Evolutionary conservation across 345 rosid genomes (phyloP), one percentile per base, ranked within the genome.

Genomic region (Bretschneidera sinensis): DNA sequence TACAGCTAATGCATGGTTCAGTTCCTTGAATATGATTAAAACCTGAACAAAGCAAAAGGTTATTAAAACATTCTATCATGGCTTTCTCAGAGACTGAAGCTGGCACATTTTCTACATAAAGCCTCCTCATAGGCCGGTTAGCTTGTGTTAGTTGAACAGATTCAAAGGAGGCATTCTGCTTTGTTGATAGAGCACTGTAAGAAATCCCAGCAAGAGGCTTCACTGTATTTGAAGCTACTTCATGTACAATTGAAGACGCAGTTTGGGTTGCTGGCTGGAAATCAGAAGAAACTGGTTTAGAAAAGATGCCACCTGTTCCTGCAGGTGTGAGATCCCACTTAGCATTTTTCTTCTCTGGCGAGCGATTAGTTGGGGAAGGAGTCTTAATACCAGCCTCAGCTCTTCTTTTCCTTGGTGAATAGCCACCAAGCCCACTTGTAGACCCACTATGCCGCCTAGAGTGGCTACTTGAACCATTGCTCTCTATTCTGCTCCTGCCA

Each of bases 321-420:
- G 71, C 45, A 21, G 91, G 88, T 55, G 81, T 70, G 66, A 83
- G 72, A 82, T 90, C 97, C 99, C 96, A 88, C 64, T 82, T 89
- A 52, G 83, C 96, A 71, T 55, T 54, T 80, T 78, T 86, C 75
- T 84, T 86, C 76, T 85, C 95, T 8, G 89, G 83, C 15, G 91
- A 79, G 51, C 67, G 81, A 66, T 75, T 84, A 60, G 74, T 43
- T 34, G 92, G 96, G 28, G 97, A 84, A 60, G 85, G 85, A 56
- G 85, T 83, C 83, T 79, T 86, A 69, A 55, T 67, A 73, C 82
- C 76, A 39, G 76, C 74, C 57, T 83, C 85, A 45, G 75, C 75
- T 76, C 80, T 94, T 68, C 95, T 88, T 80, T 86, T 90, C 73
- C 95, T 83, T 19, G 99, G 97, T 17, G 96, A 90, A 77, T 90